A percentile compares a stretch with the other conserved stretches of the same genome.
Conservation (phyloP, 257 asterid genomes). For the Nicotiana attenuata region DNA sequence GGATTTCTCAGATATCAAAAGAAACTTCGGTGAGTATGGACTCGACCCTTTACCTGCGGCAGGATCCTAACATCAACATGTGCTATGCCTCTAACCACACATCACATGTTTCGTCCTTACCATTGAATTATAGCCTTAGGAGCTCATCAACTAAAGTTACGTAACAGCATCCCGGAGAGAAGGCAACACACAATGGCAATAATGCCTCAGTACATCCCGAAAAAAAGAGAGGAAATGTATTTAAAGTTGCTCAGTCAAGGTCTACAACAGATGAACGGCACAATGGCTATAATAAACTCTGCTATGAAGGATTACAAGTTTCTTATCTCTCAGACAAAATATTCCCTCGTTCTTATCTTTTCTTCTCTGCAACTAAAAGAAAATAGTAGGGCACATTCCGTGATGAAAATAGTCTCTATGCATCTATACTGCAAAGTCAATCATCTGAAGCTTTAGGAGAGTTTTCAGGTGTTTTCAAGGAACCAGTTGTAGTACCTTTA, state of each 20-base stretch:
- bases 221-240: neutral
- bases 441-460: constrained; percentile 69
- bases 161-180: neutral
- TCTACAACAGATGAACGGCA: constrained; percentile 7
- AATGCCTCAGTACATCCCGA: neutral
- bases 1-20: too few species aligned
- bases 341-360: neutral
- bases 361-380: constrained; percentile 2
- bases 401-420: neutral
- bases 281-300: neutral
- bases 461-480: constrained; percentile 69
- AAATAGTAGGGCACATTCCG: constrained; percentile 8
- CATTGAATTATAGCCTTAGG: neutral
- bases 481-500: constrained; percentile 27
- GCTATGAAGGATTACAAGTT: constrained; percentile 10
- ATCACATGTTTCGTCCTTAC: neutral
- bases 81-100: neutral
- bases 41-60: neutral
- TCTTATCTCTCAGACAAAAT: constrained; percentile 6
- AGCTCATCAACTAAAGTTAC: neutral
- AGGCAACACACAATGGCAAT: neutral
- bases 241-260: neutral
- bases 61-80: neutral
- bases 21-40: neutral
- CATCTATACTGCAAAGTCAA: constrained; percentile 10